Evolutionary conservation across 805 yeast species (phyloP), one percentile per base, ranked within the genome.

Genomic region (Yarrowia phangngaensis): DNA sequence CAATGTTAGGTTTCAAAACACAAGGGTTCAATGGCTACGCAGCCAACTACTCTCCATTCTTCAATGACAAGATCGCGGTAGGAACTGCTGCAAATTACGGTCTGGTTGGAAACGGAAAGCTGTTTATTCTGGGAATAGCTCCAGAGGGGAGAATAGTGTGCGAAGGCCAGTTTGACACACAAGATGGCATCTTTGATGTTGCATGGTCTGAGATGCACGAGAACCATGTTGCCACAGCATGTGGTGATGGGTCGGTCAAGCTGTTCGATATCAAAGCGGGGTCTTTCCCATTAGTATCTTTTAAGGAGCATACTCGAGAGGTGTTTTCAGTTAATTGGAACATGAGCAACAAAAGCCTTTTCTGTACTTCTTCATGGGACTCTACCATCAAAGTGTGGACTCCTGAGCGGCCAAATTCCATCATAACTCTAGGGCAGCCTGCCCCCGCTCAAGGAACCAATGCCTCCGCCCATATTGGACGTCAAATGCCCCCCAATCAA

Each of bases 21-120:
- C 66, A 70, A 13, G 95, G 95, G 0, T 87, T 76, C 65, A 83
- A 87, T 60, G 97, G 97, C 12, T 86, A 86, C 61, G 81, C 82
- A 0, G 83, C 88, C 12, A 82, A 82, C 58, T 92, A 90, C 68
- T 87, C 96, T 0, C 97, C 97, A 1, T 90, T 80, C 59, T 84
- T 79, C 58, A 97, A 90, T 64, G 85, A 84, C 67, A 84, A 85
- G 59, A 60, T 90, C 16, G 96, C 95, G 0, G 90, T 87, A 23
- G 94, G 95, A 0, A 73, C 95, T 0, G 82, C 95, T 1, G 87
- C 97, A 20, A 92, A 90, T 67, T 90, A 80, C 64, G 97, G 97
- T 1, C 69, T 90, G 4, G 95, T 88, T 3, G 98, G 98, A 2
- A 90, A 90, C 64, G 98, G 98, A 5, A 74, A 85, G 56, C 68